Evolutionary conservation across 306 rosid genomes (phyloP).

Genomic region (Erythrophleum fordii): DNA sequence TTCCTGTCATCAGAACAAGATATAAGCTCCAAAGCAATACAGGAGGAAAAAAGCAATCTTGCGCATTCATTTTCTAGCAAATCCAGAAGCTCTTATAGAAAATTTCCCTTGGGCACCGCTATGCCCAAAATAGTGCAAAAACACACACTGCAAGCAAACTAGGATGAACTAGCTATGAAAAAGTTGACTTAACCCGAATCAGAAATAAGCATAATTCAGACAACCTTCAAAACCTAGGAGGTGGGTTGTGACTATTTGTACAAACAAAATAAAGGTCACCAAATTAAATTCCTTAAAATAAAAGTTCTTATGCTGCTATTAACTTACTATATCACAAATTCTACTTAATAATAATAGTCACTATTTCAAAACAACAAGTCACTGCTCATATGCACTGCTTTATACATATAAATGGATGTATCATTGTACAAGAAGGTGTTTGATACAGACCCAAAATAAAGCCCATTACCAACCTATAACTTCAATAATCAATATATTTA

Average conservation of each 20-base stretch:
- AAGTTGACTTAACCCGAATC: background rate
- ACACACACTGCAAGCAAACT: background rate
- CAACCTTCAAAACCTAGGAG: background rate
- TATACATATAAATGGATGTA: background rate
- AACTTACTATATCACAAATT: background rate
- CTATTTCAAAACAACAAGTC: background rate
- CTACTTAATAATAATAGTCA: background rate
- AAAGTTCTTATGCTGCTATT: background rate
- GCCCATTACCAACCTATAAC: background rate
- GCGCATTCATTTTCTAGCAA: slow-evolving; percentile 22
- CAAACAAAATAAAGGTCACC: background rate
- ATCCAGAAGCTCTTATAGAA: too few relatives aligned
- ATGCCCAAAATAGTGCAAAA: too few relatives aligned
- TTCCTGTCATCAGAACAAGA: slow-evolving; percentile 72
- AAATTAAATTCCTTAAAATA: background rate
- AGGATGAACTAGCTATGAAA: background rate
- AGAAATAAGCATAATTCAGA: background rate
- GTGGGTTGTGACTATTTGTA: background rate
- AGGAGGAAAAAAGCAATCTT: background rate
- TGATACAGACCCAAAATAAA: background rate
- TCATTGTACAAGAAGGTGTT: background rate
- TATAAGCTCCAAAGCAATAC: slow-evolving; percentile 9
- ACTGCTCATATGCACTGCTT: background rate
- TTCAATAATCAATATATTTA: background rate
- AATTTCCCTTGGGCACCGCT: too few relatives aligned